Evolutionary conservation across 169 alveolate species (phyloP), one percentile per base, ranked within the genome.

Genomic region (Plasmodium falciparum): DNA sequence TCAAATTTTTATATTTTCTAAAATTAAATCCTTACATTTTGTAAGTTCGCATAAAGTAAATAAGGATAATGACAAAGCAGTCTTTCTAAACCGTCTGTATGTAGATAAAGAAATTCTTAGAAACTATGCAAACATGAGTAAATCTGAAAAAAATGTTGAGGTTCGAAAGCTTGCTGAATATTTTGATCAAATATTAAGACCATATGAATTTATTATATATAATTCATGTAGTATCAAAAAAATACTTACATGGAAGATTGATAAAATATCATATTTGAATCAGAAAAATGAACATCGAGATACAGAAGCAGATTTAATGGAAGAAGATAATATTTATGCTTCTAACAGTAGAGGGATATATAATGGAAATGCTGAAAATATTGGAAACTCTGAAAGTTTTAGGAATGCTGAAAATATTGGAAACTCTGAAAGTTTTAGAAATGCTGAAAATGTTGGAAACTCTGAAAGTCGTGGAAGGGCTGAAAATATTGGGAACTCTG

Each of bases 161-260:
- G 24, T 69, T 29, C 71, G 56, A 58, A 67, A 69, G 58, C 56
- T 80, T 69, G 69, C 74, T 72, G 43, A 66, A 33, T 80, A 83
- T 43, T 80, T 80, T 80, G 66, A 80, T 43, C 73, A 66, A 69
- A 69, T 80, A 69, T 69, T 80, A 69, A 80, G 70, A 52, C 90
- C 90, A 29, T 59, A 15, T 47, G 83, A 80, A 54, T 11, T 80
- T 59, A 49, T 22, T 22, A 33, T 80, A 43, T 58, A 24, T n/a
- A 80, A 80, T 33, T 80, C 90, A 11, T 62, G 59, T 20, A 69
- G 69, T 54, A 33, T 80, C 17, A 20, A 56, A 50, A 80, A 80
- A 80, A 80, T n/a, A 8, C 49, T 80, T 61, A 71, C 54, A 3
- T 80, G 69, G 22, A 80, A 4, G 43, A 69, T 80, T 50, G 13